Base-by-base conservation (phyloP, 495 filamentous ascomycete genomes). In the Patellaria atrata region DNA sequence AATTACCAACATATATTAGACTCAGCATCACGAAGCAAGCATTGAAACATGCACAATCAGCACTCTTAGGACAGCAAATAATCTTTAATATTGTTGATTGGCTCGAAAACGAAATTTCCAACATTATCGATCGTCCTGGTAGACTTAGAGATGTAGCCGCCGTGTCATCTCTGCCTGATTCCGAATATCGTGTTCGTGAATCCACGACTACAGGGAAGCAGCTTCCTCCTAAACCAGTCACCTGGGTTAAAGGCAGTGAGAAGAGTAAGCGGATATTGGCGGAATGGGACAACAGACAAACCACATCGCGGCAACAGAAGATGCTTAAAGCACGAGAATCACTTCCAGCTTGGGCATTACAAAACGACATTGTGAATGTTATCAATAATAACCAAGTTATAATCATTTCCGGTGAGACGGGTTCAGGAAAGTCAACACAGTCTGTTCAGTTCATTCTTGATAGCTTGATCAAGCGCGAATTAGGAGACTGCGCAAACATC, bases 351-450 rank as follows among this genome's bases (percentile, higher is more conserved):
- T 97, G 89, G 89, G 71, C 75, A 40, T 69, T 82, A 22, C 76
- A 70, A 54, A 73, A 84, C 22, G 60, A 68, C 7, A 81, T 97
- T 18, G 66, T 94, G 17, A 48, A 65, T 9, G 73, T 80, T 2
- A 76, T 96, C 13, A 68, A 67, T 21, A 50, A 61, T 3, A 70
- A 82, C 49, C 84, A 92, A 54, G 82, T 96, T 14, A 87, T 80
- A 3, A 96, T 97, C 42, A 91, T 97, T 33, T 87, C 84, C 18
- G 89, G 89, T 44, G 89, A 94, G 58, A 97, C 89, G 5, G 89
- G 89, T 35, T 91, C 82, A 27, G 89, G 89, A 48, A 97, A 97
- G 55, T 93, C 84, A 35, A 97, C 89, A 1, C 89, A 97, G 55
- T 82, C 82, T 9, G 89, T 94, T 3, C 89, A 97, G 53, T 97